These are phyloP conservation scores for Psophocarpus tetragonolobus DNA, from an alignment of 306 rosid genomes.

Conservation along the genomic window DNA sequence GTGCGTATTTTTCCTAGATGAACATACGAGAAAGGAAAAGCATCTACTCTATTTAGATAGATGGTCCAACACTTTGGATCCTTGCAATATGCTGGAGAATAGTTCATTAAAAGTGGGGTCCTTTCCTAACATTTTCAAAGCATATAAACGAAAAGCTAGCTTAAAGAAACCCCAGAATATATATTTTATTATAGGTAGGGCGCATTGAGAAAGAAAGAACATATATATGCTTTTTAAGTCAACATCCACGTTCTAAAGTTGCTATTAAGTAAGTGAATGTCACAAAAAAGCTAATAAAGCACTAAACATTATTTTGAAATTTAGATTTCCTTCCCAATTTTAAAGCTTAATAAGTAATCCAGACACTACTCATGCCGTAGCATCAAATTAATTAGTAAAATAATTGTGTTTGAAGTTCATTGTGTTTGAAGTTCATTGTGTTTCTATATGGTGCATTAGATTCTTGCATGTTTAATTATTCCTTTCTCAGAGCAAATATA, in stretches of 20 bases:
- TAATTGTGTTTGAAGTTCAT: conserved; percentile 40
- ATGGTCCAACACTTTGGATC: conserved; percentile 48
- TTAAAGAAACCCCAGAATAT: conserved; percentile 48
- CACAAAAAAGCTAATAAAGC: conserved; percentile 22
- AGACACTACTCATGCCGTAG: not conserved
- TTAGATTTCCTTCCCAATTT: conserved; percentile 27
- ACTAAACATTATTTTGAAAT: conserved; percentile 18
- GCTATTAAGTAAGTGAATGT: conserved; percentile 39
- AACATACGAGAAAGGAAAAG: conserved; percentile 35
- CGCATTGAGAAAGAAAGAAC: conserved; percentile 36
- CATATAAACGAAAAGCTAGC: conserved; percentile 46
- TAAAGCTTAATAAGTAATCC: conserved; percentile 25
- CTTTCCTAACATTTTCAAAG: conserved; percentile 44
- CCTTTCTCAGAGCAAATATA: conserved; percentile 43
- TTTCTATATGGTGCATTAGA: conserved; percentile 46
- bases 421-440: conserved; percentile 36
- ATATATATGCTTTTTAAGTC: conserved; percentile 44
- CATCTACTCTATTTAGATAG: conserved; percentile 31
- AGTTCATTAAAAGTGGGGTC: conserved; percentile 52
- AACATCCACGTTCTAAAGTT: not conserved
- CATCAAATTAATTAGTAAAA: conserved; percentile 22
- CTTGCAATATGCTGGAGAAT: conserved; percentile 50
- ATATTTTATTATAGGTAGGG: conserved; percentile 46
- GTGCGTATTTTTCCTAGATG: conserved; percentile 21
- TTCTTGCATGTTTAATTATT: conserved; percentile 53